A percentile compares a stretch with the other conserved stretches of the same genome.
Evolutionary conservation across 1,139 yeast species (phyloP).

Genomic region (Lodderomyces pseudojiufengensis): DNA sequence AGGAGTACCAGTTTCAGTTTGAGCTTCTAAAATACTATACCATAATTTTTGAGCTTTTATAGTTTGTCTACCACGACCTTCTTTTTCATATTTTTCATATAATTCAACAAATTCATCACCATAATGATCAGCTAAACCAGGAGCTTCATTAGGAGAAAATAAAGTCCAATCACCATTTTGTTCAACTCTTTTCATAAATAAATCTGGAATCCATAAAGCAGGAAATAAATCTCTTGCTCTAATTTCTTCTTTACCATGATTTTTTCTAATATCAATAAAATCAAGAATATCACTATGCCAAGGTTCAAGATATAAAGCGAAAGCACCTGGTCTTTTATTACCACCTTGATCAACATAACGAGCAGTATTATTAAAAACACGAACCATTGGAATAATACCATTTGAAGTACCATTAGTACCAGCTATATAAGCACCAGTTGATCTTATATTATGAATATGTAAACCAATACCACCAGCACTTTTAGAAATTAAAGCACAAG

Average conservation of each 20-base stretch:
- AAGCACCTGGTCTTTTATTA: slow-evolving; percentile 91
- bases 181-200: slow-evolving; percentile 87
- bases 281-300: slow-evolving; percentile 90
- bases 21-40: slow-evolving; percentile 84
- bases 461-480: slow-evolving; percentile 92
- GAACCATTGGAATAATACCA: slow-evolving; percentile 85
- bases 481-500: slow-evolving; percentile 83
- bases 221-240: slow-evolving; percentile 88
- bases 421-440: slow-evolving; percentile 83
- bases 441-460: slow-evolving; percentile 78
- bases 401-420: slow-evolving; percentile 89
- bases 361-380: slow-evolving; percentile 88
- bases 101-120: slow-evolving; percentile 77
- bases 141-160: slow-evolving; percentile 86
- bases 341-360: slow-evolving; percentile 95
- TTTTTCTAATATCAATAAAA: slow-evolving; percentile 78
- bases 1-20: slow-evolving; percentile 91
- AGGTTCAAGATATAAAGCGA: slow-evolving; percentile 84
- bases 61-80: slow-evolving; percentile 67
- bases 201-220: slow-evolving; percentile 89
- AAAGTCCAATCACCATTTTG: slow-evolving; percentile 76
- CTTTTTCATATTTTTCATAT: slow-evolving; percentile 67
- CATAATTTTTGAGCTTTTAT: slow-evolving; percentile 85
- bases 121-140: slow-evolving; percentile 73
- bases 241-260: slow-evolving; percentile 87